Conservation (phyloP, 2,329 filamentous ascomycete genomes). For the Arthrobotrys musiformis region DNA sequence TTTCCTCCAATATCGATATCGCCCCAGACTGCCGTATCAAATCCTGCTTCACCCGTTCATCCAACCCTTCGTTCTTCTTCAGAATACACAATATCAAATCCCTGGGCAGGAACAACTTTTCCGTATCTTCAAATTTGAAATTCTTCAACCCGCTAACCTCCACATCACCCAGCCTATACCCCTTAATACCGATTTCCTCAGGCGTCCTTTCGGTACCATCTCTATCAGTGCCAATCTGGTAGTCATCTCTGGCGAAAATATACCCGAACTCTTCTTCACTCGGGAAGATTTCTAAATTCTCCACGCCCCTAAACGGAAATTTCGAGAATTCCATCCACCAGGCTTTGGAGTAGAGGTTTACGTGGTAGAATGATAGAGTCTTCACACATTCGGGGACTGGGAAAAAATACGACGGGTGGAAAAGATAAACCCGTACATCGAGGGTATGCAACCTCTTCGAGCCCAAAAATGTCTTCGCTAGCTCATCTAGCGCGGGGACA, state of each 20-base stretch:
- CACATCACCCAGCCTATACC: neutral
- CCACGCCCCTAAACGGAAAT: neutral
- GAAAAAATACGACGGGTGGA: constrained; percentile 10
- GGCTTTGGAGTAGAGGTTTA: constrained; percentile 8
- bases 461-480: neutral
- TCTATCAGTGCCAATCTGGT: neutral
- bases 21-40: neutral
- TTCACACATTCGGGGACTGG: neutral
- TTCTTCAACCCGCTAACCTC: neutral
- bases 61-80: neutral
- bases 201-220: neutral
- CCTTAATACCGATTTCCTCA: neutral
- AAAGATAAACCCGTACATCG: neutral
- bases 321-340: constrained; percentile 6
- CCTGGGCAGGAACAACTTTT: neutral
- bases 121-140: constrained; percentile 12
- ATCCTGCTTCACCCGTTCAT: neutral
- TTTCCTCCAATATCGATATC: neutral
- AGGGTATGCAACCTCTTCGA: neutral
- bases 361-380: neutral
- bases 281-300: neutral
- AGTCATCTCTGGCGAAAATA: neutral
- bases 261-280: constrained; percentile 5
- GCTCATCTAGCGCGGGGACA: neutral
- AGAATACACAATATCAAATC: neutral